Evolutionary conservation across 805 yeast genomes (phyloP).

Genomic region (Pichia ethanolica): DNA sequence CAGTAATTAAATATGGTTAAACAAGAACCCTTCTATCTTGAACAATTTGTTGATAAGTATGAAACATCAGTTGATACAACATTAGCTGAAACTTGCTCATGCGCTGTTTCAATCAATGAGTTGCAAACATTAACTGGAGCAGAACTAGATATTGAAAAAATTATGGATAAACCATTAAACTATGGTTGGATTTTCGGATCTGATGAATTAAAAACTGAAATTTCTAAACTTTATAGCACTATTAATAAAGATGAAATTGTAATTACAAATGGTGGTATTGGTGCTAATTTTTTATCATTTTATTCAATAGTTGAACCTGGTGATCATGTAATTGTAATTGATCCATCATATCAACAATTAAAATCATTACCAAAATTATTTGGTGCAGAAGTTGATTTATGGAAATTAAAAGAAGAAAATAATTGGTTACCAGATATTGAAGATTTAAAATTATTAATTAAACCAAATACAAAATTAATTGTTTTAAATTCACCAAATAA

Average conservation of each 20-base stretch:
- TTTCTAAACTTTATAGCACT: constrained; percentile 32
- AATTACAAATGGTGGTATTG: constrained; percentile 50
- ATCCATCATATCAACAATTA: constrained; percentile 46
- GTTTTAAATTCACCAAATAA: constrained; percentile 43
- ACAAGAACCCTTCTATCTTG: constrained; percentile 42
- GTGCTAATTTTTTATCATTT: constrained; percentile 41
- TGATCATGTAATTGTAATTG: constrained; percentile 41
- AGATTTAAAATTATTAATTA: constrained; percentile 26
- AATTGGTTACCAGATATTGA: constrained; percentile 32
- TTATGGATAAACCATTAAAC: constrained; percentile 27
- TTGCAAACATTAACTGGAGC: constrained; percentile 27
- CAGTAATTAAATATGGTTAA: constrained; percentile 31
- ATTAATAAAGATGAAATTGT: constrained; percentile 33
- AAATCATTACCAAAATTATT: constrained; percentile 40
- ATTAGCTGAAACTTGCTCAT: constrained; percentile 47
- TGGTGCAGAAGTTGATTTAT: constrained; percentile 34
- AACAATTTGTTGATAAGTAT: constrained; percentile 46
- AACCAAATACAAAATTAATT: constrained; percentile 34
- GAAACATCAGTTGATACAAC: constrained; percentile 35
- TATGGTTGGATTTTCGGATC: constrained; percentile 45
- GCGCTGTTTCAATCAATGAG: constrained; percentile 36
- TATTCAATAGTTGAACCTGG: constrained; percentile 37
- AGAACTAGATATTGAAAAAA: constrained; percentile 18
- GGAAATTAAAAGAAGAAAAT: constrained; percentile 29
- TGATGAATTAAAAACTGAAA: constrained; percentile 28